These are phyloP conservation scores for Xylaria sp. DNA, from an alignment of 2,329 filamentous ascomycete species.

Conservation along the genomic window DNA sequence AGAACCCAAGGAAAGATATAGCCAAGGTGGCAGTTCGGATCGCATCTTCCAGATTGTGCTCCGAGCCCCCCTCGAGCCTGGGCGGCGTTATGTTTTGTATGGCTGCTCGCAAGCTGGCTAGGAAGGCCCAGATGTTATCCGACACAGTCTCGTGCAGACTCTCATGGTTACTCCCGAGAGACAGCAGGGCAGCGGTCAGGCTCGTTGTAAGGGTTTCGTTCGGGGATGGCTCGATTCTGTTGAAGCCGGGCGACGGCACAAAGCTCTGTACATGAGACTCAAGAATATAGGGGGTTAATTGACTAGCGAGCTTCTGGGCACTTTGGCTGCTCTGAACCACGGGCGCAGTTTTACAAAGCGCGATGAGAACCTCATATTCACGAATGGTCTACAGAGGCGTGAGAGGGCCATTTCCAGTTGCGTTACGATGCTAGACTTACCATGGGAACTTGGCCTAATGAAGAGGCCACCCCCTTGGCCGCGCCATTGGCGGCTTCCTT, in stretches of 20 bases:
- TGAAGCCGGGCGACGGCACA: slow-evolving; percentile 82
- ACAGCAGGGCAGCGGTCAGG: slow-evolving; percentile 83
- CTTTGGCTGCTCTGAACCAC: slow-evolving; percentile 76
- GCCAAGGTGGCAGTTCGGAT: slow-evolving; percentile 79
- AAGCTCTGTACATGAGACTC: slow-evolving; percentile 86
- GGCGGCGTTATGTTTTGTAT: slow-evolving; percentile 66
- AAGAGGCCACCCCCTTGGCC: slow-evolving; percentile 53
- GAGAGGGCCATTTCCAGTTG: slow-evolving; percentile 32
- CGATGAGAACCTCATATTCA: slow-evolving; percentile 91
- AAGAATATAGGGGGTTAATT: slow-evolving; percentile 85
- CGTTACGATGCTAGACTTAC: slow-evolving; percentile 53
- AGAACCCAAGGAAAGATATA: slow-evolving; percentile 88
- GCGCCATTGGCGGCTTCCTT: slow-evolving; percentile 63
- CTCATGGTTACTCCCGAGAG: slow-evolving; percentile 78
- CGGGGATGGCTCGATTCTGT: slow-evolving; percentile 84
- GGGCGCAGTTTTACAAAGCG: slow-evolving; percentile 89
- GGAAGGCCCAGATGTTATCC: slow-evolving; percentile 75
- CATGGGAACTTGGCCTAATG: slow-evolving; percentile 69
- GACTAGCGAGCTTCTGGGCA: slow-evolving; percentile 80
- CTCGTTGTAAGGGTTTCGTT: slow-evolving; percentile 85
- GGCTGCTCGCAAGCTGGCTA: slow-evolving; percentile 75
- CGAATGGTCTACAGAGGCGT: slow-evolving; percentile 73
- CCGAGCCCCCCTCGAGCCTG: slow-evolving; percentile 66
- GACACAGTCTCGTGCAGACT: slow-evolving; percentile 74
- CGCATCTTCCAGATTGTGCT: slow-evolving; percentile 72